A percentile compares a stretch with the other conserved stretches of the same genome.
Evolutionary conservation across 73 alveolate species (phyloP).

Genomic region (Tetrahymena malaccensis): DNA sequence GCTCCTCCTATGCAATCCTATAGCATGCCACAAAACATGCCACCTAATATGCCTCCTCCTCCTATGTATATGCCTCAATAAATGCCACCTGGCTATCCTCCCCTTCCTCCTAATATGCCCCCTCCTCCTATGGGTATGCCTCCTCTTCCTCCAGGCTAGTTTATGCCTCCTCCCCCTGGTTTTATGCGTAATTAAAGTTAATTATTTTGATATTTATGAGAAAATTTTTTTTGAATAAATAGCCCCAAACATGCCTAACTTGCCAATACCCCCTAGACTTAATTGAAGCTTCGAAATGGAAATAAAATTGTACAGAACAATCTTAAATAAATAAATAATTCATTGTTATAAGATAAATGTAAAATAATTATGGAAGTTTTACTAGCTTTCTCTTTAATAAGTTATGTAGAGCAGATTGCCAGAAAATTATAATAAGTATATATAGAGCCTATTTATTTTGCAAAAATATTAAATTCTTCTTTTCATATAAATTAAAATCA

Average conservation of each 20-base stretch:
- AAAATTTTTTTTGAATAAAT: not conserved
- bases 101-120: constrained; percentile 5
- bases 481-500: not conserved
- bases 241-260: not conserved
- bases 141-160: constrained; percentile 19
- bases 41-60: constrained; percentile 35
- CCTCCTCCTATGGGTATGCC: constrained; percentile 24
- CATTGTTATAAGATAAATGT: not conserved
- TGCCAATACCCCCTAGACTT: not conserved
- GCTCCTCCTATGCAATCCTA: not conserved
- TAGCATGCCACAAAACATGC: not conserved
- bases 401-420: not conserved
- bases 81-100: constrained; percentile 7
- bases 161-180: not conserved
- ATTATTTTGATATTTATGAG: not conserved
- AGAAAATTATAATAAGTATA: not conserved
- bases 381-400: not conserved
- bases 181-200: not conserved
- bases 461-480: not conserved
- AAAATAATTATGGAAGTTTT: not conserved
- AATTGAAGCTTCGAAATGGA: not conserved
- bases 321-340: not conserved
- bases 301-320: not conserved
- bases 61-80: constrained; percentile 3
- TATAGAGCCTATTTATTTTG: not conserved